Conservation (phyloP, 495 filamentous ascomycete species). For the Hypoxylon cercidicola region DNA sequence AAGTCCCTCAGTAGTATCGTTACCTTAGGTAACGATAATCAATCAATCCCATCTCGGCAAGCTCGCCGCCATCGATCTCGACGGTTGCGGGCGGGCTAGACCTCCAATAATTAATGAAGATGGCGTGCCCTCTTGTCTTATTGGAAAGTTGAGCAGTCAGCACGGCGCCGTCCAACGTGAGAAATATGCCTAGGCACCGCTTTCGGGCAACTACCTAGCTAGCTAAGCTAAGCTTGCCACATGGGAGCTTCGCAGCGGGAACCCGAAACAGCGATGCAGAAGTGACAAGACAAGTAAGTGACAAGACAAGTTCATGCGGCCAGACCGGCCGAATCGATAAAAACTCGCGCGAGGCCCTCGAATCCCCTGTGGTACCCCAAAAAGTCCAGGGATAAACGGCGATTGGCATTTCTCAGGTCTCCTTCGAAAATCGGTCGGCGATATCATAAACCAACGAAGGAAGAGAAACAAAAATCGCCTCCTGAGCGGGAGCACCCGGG, state of each 20-base stretch:
- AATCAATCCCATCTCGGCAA: no score
- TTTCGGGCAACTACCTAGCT: no score
- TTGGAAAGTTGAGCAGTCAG: no score
- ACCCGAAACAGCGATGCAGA: constrained; percentile 22
- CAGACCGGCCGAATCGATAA: constrained; percentile 12
- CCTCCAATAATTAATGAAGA: no score
- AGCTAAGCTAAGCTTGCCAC: no score
- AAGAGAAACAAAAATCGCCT: neutral
- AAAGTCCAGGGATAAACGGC: neutral
- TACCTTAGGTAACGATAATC: no score
- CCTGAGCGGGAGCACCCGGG: constrained; percentile 3
- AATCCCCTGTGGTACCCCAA: neutral
- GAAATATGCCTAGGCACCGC: no score
- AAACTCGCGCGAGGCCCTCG: neutral
- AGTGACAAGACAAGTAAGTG: constrained; percentile 10
- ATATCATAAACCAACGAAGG: neutral
- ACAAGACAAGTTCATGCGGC: constrained; percentile 12
- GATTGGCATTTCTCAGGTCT: neutral
- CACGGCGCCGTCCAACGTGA: no score
- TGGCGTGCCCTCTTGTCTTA: no score
- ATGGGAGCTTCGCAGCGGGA: constrained; percentile 13
- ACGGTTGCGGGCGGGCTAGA: no score
- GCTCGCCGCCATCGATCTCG: no score
- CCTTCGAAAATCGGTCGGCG: neutral
- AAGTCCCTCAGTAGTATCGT: no score